Conservation (phyloP, 225 moss, liverwort and hornwort genomes). For the Lunularia cruciata region DNA sequence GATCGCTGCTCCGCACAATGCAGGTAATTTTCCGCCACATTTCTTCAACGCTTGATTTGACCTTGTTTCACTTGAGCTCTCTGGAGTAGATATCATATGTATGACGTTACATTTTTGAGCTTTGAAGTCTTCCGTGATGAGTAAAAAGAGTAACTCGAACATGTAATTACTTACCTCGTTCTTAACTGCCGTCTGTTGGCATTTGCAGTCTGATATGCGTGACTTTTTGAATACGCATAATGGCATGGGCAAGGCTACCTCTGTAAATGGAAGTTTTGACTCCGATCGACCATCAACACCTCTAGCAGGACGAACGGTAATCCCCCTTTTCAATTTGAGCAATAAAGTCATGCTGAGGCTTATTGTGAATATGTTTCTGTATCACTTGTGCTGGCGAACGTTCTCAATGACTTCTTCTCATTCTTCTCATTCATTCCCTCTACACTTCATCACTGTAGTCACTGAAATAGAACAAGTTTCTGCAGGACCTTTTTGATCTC, state of each 20-base stretch:
- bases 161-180: not conserved
- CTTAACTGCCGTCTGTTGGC: not conserved
- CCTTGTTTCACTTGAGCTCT: not conserved
- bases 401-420: not conserved
- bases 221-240: conserved; percentile 87
- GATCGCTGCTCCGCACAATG: conserved; percentile 94
- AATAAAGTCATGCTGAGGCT: too few species aligned
- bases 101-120: not conserved
- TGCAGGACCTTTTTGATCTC: conserved; percentile 93
- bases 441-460: too few species aligned
- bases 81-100: not conserved
- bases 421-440: not conserved
- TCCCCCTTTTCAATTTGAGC: too few species aligned
- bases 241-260: conserved; percentile 62
- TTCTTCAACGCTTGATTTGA: not conserved
- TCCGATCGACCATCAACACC: conserved; percentile 74
- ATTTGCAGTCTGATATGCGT: conserved; percentile 88
- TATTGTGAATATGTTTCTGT: too few species aligned
- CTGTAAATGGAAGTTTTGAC: conserved; percentile 57
- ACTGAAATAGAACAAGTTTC: not conserved
- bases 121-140: too few species aligned
- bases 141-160: too few species aligned
- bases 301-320: conserved; percentile 75
- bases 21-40: conserved; percentile 46
- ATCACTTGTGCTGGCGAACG: too few species aligned